A percentile compares a stretch with the other conserved stretches of the same genome.
These are phyloP conservation scores for Colletotrichum eleusines DNA, from an alignment of 2,329 filamentous ascomycete species.

Conservation along the genomic window DNA sequence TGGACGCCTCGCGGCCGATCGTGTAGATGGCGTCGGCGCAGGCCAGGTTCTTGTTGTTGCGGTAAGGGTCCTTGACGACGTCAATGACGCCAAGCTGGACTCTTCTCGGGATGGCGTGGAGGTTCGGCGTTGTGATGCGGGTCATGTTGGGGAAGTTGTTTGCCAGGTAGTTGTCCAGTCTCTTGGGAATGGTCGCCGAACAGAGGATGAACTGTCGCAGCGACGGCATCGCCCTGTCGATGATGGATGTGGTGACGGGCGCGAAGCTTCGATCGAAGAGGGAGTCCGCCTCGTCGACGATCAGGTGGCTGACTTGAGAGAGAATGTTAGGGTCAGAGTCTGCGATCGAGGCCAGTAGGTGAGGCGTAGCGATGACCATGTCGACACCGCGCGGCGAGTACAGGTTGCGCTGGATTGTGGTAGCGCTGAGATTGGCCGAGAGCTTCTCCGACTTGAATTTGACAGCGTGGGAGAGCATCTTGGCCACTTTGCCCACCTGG, in stretches of 20 bases:
- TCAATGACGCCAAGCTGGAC: constrained; percentile 96
- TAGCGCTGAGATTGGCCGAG: constrained; percentile 80
- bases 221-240: constrained; percentile 85
- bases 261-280: constrained; percentile 94
- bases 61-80: constrained; percentile 91
- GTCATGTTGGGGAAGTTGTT: constrained; percentile 84
- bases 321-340: constrained; percentile 92
- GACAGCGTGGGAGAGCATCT: constrained; percentile 83
- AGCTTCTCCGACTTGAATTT: constrained; percentile 90
- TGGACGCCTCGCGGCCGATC: constrained; percentile 81
- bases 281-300: constrained; percentile 96
- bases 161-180: constrained; percentile 86
- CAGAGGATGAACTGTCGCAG: constrained; percentile 90
- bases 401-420: constrained; percentile 85
- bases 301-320: constrained; percentile 87
- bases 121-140: constrained; percentile 92
- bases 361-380: constrained; percentile 87
- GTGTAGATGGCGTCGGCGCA: constrained; percentile 96
- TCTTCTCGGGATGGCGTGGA: constrained; percentile 94
- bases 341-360: constrained; percentile 88
- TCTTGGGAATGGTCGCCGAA: constrained; percentile 93
- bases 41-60: constrained; percentile 90
- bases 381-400: constrained; percentile 88
- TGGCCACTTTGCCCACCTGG: constrained; percentile 86
- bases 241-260: constrained; percentile 82